Conservation (phyloP, 805 yeast genomes). For the Pichia paraexigua region DNA sequence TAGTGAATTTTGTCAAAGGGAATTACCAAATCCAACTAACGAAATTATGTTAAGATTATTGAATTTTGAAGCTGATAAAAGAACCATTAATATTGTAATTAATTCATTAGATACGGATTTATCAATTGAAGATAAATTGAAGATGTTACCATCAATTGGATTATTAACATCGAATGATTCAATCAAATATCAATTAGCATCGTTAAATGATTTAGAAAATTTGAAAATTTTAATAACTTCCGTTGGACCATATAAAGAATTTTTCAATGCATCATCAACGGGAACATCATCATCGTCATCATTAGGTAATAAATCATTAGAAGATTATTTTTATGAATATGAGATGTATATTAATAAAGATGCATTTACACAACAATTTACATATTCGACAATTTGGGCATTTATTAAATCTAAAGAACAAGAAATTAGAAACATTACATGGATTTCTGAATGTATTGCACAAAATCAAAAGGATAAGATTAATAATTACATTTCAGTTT, state of each 20-base stretch:
- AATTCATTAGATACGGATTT: conserved; percentile 84
- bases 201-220: conserved; percentile 80
- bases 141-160: conserved; percentile 78
- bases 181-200: conserved; percentile 55
- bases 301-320: conserved; percentile 51
- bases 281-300: neutral
- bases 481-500: conserved; percentile 82
- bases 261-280: conserved; percentile 35
- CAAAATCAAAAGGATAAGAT: conserved; percentile 96
- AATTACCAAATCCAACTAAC: conserved; percentile 66
- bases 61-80: conserved; percentile 89
- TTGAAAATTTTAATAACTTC: conserved; percentile 57
- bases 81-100: conserved; percentile 84
- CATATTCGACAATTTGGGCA: conserved; percentile 87
- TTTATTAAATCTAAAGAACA: conserved; percentile 96
- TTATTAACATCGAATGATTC: conserved; percentile 57
- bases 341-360: conserved; percentile 90
- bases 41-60: conserved; percentile 75
- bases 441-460: conserved; percentile 99
- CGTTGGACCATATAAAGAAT: conserved; percentile 58
- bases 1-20: conserved; percentile 48
- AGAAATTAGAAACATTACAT: conserved; percentile 94
- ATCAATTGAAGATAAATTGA: conserved; percentile 58
- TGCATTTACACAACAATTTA: conserved; percentile 95
- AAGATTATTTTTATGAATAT: conserved; percentile 86